Percentiles rank a stretch among this genome's conserved stretches.
Evolutionary conservation across 2,329 filamentous ascomycete genomes (phyloP).

Genomic region (Fusarium hainanense): DNA sequence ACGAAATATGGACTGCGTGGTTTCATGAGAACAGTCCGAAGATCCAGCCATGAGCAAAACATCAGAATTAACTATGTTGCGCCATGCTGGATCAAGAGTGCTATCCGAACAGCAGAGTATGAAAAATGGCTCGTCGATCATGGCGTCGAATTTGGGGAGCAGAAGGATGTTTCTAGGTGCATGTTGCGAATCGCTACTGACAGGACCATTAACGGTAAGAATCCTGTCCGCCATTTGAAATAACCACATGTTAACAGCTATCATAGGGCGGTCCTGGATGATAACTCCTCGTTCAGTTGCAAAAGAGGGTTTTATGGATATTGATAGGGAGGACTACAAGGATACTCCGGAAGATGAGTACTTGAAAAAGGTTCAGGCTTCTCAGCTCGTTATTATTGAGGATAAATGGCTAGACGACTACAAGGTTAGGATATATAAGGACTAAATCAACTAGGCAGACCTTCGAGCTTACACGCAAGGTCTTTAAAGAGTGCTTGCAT

Average conservation of each 20-base stretch:
- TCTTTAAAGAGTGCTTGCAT: background rate
- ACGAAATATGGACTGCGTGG: conserved; percentile 33
- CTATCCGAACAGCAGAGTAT: conserved; percentile 53
- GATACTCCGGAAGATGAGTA: conserved; percentile 30
- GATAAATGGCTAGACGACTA: conserved; percentile 38
- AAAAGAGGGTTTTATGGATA: conserved; percentile 34
- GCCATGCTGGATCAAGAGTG: conserved; percentile 55
- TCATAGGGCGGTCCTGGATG: conserved; percentile 33
- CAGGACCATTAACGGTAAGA: conserved; percentile 43
- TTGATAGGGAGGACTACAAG: conserved; percentile 39
- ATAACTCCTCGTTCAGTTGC: conserved; percentile 36
- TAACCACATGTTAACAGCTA: background rate
- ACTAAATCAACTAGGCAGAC: conserved; percentile 3
- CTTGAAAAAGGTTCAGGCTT: conserved; percentile 25
- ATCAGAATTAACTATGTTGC: conserved; percentile 61
- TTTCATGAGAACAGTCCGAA: conserved; percentile 34
- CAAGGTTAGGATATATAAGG: conserved; percentile 34
- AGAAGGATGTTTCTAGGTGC: conserved; percentile 48
- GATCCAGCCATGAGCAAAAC: conserved; percentile 49
- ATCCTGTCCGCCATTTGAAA: background rate
- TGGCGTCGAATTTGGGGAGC: conserved; percentile 55
- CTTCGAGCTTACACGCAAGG: no score
- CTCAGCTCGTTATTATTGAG: conserved; percentile 34
- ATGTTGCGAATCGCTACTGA: conserved; percentile 51
- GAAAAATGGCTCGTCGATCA: conserved; percentile 54